A percentile compares a stretch with the other conserved stretches of the same genome.
phyloP scores from a whole-genome alignment of 805 yeast species.

The Myxozyma vanderwaltii region DNA sequence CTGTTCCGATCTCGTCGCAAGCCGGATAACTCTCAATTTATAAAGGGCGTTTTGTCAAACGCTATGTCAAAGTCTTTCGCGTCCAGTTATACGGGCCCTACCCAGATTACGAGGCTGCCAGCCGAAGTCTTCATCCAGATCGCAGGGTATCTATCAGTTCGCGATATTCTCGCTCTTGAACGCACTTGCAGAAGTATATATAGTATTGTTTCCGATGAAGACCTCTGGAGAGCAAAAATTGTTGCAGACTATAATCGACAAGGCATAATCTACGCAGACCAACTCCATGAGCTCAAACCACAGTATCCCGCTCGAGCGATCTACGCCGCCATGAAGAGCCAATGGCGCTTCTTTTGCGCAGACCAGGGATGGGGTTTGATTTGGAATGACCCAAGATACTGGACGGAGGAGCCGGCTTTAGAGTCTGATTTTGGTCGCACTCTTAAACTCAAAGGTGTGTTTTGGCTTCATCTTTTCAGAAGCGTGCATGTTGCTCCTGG shows the following conservation, averaged over 20 bases:
- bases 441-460: slow-evolving; percentile 13
- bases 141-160: slow-evolving; percentile 8
- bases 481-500: slow-evolving; percentile 26
- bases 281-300: not conserved
- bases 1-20: not conserved
- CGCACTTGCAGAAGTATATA: slow-evolving; percentile 8
- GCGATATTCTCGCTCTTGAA: slow-evolving; percentile 14
- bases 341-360: slow-evolving; percentile 23
- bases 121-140: slow-evolving; percentile 22
- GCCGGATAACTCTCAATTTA: not conserved
- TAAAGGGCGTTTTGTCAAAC: not conserved
- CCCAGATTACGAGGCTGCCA: slow-evolving; percentile 18
- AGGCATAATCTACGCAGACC: slow-evolving; percentile 11
- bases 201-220: slow-evolving; percentile 15
- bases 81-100: slow-evolving; percentile 5
- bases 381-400: slow-evolving; percentile 22
- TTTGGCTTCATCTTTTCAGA: slow-evolving; percentile 31
- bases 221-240: slow-evolving; percentile 24
- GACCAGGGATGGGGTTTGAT: slow-evolving; percentile 32
- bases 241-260: slow-evolving; percentile 9
- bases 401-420: slow-evolving; percentile 7
- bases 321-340: slow-evolving; percentile 7
- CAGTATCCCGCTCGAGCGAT: slow-evolving; percentile 7
- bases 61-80: not conserved
- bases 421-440: slow-evolving; percentile 20